Evolutionary conservation across 2,329 filamentous ascomycete genomes (phyloP).

Genomic region (Ilyonectria sp.): DNA sequence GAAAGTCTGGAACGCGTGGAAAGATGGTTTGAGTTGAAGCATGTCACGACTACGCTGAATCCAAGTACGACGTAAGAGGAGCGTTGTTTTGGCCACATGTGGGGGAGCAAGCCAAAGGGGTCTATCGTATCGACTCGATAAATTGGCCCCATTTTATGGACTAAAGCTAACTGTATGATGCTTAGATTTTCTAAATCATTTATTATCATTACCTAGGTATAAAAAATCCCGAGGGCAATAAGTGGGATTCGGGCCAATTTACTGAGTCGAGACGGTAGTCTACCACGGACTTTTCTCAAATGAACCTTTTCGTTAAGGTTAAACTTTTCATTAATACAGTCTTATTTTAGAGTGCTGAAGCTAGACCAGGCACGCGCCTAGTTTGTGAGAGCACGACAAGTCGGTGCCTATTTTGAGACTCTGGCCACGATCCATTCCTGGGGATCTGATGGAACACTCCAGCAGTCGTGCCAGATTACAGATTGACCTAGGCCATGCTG

Average conservation of each 20-base stretch:
- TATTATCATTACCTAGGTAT: too few relatives aligned
- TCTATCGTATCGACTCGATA: neutral
- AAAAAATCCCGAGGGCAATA: too few relatives aligned
- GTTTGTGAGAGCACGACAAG: too few relatives aligned
- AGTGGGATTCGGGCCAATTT: too few relatives aligned
- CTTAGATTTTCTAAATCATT: too few relatives aligned
- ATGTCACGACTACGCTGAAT: too few relatives aligned
- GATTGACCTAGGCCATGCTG: neutral
- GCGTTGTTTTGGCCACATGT: neutral
- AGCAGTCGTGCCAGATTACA: neutral
- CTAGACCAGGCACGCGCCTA: neutral
- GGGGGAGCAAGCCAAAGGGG: neutral
- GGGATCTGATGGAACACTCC: too few relatives aligned
- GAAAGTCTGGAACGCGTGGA: neutral
- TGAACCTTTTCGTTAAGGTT: slow-evolving; percentile 31
- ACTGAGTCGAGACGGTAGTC: too few relatives aligned
- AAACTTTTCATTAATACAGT: slow-evolving; percentile 3
- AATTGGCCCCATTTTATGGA: too few relatives aligned
- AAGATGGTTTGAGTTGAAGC: too few relatives aligned
- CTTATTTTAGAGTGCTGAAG: neutral
- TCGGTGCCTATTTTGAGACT: neutral
- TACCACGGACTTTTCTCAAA: neutral
- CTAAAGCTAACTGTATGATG: too few relatives aligned
- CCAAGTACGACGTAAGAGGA: neutral
- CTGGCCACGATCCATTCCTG: neutral